These are phyloP conservation scores for Microdochium trichocladiopsis DNA, from an alignment of 2,329 filamentous ascomycete genomes.

Conservation along the genomic window DNA sequence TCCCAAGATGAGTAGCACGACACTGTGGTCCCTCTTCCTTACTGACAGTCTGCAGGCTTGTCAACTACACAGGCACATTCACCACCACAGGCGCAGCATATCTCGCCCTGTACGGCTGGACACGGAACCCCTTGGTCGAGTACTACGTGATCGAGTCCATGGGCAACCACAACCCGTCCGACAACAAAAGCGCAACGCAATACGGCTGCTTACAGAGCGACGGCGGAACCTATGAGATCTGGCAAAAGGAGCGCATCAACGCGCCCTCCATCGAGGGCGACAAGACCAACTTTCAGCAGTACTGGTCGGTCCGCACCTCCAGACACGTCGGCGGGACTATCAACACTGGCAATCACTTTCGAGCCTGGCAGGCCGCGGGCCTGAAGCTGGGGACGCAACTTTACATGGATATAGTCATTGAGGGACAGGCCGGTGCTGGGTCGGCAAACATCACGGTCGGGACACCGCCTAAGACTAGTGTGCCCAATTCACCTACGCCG, in stretches of 20 bases:
- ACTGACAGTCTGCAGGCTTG: not conserved
- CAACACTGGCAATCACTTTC: constrained; percentile 3
- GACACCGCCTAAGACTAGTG: not conserved
- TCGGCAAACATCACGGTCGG: constrained; percentile 1
- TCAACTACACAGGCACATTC: constrained; percentile 26
- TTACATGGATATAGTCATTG: constrained; percentile 1
- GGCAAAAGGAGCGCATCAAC: constrained; percentile 14
- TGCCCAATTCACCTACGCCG: constrained; percentile 1
- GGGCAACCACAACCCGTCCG: constrained; percentile 10
- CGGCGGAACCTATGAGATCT: constrained; percentile 9
- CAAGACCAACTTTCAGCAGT: constrained; percentile 26
- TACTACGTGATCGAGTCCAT: constrained; percentile 14
- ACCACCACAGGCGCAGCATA: constrained; percentile 11
- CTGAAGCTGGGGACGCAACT: constrained; percentile 3
- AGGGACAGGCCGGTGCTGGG: constrained; percentile 3
- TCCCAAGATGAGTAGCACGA: not conserved
- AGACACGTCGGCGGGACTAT: constrained; percentile 3
- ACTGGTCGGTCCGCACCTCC: constrained; percentile 24
- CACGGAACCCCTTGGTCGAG: constrained; percentile 13
- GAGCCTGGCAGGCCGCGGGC: constrained; percentile 2
- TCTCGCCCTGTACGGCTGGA: constrained; percentile 16
- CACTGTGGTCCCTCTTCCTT: not conserved
- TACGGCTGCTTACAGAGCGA: constrained; percentile 8
- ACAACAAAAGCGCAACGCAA: constrained; percentile 5
- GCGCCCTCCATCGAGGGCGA: constrained; percentile 28